Conservation (phyloP, 371 early-diverging fungal species). For the Mortierella sp. region DNA sequence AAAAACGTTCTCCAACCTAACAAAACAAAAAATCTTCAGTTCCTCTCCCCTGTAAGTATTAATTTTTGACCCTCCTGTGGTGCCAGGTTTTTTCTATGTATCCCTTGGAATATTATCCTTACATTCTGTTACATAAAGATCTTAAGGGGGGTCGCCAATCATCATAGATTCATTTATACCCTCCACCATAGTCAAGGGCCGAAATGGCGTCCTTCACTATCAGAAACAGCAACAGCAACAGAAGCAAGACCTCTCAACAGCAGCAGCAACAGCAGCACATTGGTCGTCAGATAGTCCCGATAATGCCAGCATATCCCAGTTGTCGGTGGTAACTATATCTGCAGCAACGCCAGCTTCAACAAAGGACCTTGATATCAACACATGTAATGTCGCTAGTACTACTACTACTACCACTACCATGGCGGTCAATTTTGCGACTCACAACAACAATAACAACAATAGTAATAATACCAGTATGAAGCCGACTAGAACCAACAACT, state of each 20-base stretch:
- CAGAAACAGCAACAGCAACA: conserved; percentile 21
- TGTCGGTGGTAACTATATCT: background rate
- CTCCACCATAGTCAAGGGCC: conserved; percentile 31
- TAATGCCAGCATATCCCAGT: background rate
- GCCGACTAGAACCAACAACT: background rate
- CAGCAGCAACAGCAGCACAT: conserved; percentile 1
- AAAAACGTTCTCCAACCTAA: too few relatives aligned
- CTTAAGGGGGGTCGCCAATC: background rate
- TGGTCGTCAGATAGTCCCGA: too few relatives aligned
- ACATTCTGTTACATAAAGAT: background rate
- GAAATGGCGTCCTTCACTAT: conserved; percentile 2
- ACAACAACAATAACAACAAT: background rate
- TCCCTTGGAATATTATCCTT: background rate
- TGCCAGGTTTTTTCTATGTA: background rate
- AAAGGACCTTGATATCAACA: background rate
- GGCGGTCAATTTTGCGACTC: too few relatives aligned
- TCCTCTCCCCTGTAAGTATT: too few relatives aligned
- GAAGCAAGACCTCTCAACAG: background rate
- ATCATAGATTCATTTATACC: conserved; percentile 48
- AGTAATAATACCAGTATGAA: background rate
- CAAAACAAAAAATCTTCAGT: too few relatives aligned
- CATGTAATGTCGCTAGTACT: background rate
- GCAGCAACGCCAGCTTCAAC: background rate
- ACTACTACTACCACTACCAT: too few relatives aligned
- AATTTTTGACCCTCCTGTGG: background rate